Evolutionary conservation across 176 grass and related monocot genomes (phyloP), one percentile per base, ranked within the genome.

Genomic region (Triticum aestivum): DNA sequence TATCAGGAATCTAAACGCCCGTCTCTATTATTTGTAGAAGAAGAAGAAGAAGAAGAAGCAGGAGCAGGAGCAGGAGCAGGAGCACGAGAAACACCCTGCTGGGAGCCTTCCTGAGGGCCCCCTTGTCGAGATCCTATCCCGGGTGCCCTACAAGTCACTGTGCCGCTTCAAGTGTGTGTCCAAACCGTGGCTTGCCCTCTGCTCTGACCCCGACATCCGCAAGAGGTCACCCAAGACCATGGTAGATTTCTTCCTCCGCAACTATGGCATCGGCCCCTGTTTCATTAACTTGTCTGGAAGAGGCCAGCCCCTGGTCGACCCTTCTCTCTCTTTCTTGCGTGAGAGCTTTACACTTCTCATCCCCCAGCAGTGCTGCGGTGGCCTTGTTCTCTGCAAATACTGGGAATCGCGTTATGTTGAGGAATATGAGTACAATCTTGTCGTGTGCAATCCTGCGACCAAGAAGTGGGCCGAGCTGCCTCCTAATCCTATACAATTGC

Each of bases 381-480:
- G 75, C 47, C 49, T 77, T 56, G 4, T 77, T 30, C 75, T 77
- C 9, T 77, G 75, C 8, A 56, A 9, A 56, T 77, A 14, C 75
- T 74, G 49, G 75, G 56, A 20, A 58, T 56, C 74, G n/a, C 1
- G 0, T 38, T 2, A 3, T 69, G 9, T 1, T 18, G 17, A 69
- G 7, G 17, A 24, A 44, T 11, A 27, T 47, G 71, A 74, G 41
- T 47, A 47, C 23, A 9, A 9, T 74, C 71, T 47, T 27, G 41
- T 77, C 9, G 75, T 77, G 15, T 77, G 75, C 49, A 77, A 77
- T 77, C 75, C 75, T 34, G 75, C 49, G 4, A 77, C 49, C 20
- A 14, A 21, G 27, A 77, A 77, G 4, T 77, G 75, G 75, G 20
- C 29, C 8, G 24, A 56, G 17, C 8, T 77, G 49, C 75, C 75